Evolutionary conservation across 129 eudicot genomes (phyloP), one percentile per base, ranked within the genome.

Genomic region (Lonicera japonica): DNA sequence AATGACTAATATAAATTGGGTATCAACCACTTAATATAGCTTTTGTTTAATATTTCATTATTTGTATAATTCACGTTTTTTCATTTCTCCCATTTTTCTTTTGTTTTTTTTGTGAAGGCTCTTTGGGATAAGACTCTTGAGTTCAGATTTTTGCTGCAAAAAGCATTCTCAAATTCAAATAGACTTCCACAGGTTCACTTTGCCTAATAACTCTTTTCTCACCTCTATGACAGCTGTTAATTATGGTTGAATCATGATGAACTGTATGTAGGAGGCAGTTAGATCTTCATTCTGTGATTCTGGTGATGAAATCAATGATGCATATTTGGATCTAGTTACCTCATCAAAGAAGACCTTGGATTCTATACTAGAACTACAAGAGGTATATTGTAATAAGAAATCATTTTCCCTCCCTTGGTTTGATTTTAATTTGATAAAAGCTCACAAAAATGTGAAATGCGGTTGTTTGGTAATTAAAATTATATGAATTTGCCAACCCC

Each of bases 111-210:
- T 67, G 39, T 77, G 25, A 62, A 92, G 99, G 96, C 96, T 74
- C 83, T 92, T 0, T 92, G 99, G 99, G 96, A 85, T 76, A 92
- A 83, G 81, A 77, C 85, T 45, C 96, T 92, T 17, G 99, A 92
- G 76, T 61, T 88, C 58, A 85, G 99, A 76, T 80, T 88, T 77
- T 77, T 85, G 83, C 77, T 92, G 63, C 99, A 92, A 67, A 92
- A 88, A 65, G 59, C 88, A 43, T 92, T 80, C 22, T 66, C 92
- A 58, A 78, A 71, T 62, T 80, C 88, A 25, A 92, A 88, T 69
- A 80, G 88, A 79, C 89, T 92, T 71, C 99, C 99, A 54, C 90
- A 85, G 95, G 99, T 92, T 63, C 19, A 21, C 18, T 68, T 61
- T 23, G 50, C 40, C 43, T 64, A 21, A 59, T 21, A 54, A 16